phyloP scores from a whole-genome alignment of 306 rosid genomes.

The Vigna angularis region DNA sequence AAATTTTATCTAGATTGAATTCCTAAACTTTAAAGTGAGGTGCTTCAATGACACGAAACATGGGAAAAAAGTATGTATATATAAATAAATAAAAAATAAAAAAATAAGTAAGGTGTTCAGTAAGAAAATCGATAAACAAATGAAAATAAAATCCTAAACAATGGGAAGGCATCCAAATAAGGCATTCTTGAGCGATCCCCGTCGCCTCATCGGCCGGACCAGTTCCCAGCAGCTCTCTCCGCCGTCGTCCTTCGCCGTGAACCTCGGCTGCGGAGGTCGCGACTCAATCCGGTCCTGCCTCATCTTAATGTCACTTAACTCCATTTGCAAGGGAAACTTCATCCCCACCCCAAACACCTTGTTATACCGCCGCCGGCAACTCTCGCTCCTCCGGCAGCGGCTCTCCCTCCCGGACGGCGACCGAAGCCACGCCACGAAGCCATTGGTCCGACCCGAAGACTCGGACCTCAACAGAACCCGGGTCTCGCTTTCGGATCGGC shows the following conservation, averaged over 20 bases:
- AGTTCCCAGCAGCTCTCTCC: slow-evolving; percentile 48
- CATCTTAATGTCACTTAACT: slow-evolving; percentile 48
- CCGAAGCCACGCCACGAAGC: slow-evolving; percentile 9
- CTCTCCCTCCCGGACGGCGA: slow-evolving; percentile 16
- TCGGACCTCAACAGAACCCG: not conserved
- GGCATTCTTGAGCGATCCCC: slow-evolving; percentile 32
- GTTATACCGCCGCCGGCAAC: slow-evolving; percentile 20
- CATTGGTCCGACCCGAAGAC: not conserved
- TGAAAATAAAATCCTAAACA: not conserved
- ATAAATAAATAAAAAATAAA: not conserved
- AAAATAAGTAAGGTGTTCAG: not conserved
- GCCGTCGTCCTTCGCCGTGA: slow-evolving; percentile 12
- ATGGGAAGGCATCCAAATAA: slow-evolving; percentile 49
- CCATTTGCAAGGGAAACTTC: slow-evolving; percentile 55
- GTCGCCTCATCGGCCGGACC: slow-evolving; percentile 41
- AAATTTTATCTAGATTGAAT: too few species aligned
- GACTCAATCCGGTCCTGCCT: slow-evolving; percentile 46
- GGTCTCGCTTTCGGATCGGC: slow-evolving; percentile 19
- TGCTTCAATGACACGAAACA: too few species aligned
- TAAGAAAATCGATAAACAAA: not conserved
- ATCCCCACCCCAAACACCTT: slow-evolving; percentile 42
- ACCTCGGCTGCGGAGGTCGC: not conserved
- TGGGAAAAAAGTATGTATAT: too few species aligned
- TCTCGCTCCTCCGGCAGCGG: slow-evolving; percentile 29
- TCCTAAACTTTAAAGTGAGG: too few species aligned